A percentile compares a stretch with the other conserved stretches of the same genome.
Conservation (phyloP, 2,329 filamentous ascomycete species). For the Fusarium siculi region DNA sequence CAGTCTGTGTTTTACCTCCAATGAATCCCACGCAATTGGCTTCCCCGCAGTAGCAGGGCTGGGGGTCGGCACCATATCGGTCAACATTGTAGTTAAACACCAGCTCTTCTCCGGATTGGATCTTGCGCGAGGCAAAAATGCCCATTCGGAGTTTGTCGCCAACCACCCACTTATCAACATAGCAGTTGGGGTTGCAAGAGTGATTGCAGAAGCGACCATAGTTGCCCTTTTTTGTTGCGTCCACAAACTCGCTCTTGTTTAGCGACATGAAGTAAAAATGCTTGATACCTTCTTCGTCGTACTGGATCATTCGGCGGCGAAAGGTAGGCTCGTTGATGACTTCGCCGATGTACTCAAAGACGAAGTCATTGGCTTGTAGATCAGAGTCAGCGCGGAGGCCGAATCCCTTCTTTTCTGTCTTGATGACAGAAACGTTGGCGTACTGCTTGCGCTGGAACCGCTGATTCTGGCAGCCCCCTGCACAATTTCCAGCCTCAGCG, state of each 20-base stretch:
- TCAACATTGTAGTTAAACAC: conserved; percentile 99
- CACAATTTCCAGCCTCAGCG: conserved; percentile 83
- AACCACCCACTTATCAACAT: conserved; percentile 99
- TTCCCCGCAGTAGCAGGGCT: conserved; percentile 96
- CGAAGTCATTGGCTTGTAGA: conserved; percentile 86
- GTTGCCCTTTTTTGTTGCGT: conserved; percentile 96
- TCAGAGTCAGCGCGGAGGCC: conserved; percentile 85
- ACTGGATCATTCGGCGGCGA: conserved; percentile 88
- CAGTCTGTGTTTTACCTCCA: conserved; percentile 96
- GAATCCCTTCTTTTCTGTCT: conserved; percentile 97
- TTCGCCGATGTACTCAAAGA: conserved; percentile 98
- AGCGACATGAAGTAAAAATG: conserved; percentile 99
- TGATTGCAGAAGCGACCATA: conserved; percentile 98
- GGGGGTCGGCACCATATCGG: conserved; percentile 94
- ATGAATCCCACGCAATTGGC: conserved; percentile 96
- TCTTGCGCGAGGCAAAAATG: conserved; percentile 89
- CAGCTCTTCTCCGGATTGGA: conserved; percentile 90
- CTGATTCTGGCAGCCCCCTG: conserved; percentile 89
- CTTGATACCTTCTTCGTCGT: conserved; percentile 96
- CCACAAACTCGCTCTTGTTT: conserved; percentile 94
- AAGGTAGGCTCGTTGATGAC: conserved; percentile 95
- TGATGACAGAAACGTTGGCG: conserved; percentile 92
- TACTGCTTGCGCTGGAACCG: conserved; percentile 92
- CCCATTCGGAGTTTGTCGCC: conserved; percentile 98
- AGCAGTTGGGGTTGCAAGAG: conserved; percentile 98